phyloP scores from a whole-genome alignment of 2,329 filamentous ascomycete species.

The Sporothrix schenckii region DNA sequence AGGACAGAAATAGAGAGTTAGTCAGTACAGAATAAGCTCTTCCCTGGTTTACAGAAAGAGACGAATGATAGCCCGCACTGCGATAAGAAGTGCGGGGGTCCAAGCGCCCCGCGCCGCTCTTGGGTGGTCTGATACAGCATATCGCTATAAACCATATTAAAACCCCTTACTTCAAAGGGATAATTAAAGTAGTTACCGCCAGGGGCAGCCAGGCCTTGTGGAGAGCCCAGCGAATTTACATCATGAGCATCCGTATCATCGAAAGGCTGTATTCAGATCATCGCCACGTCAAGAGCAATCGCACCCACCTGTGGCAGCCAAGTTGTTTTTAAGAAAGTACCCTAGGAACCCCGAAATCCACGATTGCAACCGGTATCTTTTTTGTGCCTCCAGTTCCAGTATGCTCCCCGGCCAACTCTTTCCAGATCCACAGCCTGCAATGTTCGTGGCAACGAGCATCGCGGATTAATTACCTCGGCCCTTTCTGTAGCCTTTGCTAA shows the following conservation, averaged over 20 bases:
- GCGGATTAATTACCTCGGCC: not conserved
- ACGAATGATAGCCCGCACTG: too few species aligned
- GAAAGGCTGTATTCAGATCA: not conserved
- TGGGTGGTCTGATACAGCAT: conserved; percentile 23
- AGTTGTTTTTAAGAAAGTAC: not conserved
- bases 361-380: not conserved
- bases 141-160: conserved; percentile 29
- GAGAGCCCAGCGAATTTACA: not conserved
- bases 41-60: too few species aligned
- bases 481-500: not conserved
- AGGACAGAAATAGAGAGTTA: too few species aligned
- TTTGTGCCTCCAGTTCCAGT: not conserved
- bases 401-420: not conserved
- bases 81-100: conserved; percentile 28
- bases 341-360: not conserved
- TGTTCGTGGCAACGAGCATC: not conserved
- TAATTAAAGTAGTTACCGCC: not conserved
- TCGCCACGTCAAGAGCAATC: not conserved
- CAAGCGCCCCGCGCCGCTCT: conserved; percentile 27
- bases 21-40: too few species aligned
- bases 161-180: not conserved
- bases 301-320: not conserved
- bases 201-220: conserved; percentile 11
- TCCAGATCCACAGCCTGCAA: not conserved
- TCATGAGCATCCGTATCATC: not conserved